These are phyloP conservation scores for Parachaetomium inaequale DNA, from an alignment of 495 filamentous ascomycete species.

Conservation along the genomic window DNA sequence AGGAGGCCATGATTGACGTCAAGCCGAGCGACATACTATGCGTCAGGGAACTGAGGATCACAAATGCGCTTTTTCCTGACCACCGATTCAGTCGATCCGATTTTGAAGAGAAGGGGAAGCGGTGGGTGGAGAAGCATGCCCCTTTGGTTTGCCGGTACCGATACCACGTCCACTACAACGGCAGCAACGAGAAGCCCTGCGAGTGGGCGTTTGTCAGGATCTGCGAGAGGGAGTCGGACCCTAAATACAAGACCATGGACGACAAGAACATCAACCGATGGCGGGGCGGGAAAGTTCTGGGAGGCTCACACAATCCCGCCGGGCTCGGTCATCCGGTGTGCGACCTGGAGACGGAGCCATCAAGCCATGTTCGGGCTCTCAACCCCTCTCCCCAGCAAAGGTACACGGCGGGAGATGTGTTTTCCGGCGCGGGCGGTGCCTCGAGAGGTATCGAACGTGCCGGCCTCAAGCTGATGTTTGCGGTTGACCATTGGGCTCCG, in stretches of 20 bases:
- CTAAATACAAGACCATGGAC: not conserved
- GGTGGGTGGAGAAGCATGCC: slow-evolving; percentile 28
- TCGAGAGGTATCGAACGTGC: slow-evolving; percentile 64
- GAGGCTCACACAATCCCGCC: slow-evolving; percentile 30
- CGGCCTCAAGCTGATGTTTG: slow-evolving; percentile 57
- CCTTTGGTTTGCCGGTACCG: slow-evolving; percentile 42
- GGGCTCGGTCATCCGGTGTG: not conserved
- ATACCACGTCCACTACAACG: slow-evolving; percentile 27
- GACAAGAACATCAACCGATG: slow-evolving; percentile 32
- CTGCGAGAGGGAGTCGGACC: slow-evolving; percentile 25
- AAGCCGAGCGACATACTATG: slow-evolving; percentile 32
- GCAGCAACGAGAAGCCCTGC: slow-evolving; percentile 18
- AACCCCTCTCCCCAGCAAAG: slow-evolving; percentile 29
- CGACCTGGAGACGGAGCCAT: slow-evolving; percentile 10
- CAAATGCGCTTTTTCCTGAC: slow-evolving; percentile 49
- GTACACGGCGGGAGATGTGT: slow-evolving; percentile 68
- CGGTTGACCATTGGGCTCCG: slow-evolving; percentile 55
- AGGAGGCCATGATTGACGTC: slow-evolving; percentile 48
- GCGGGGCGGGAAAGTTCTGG: slow-evolving; percentile 38
- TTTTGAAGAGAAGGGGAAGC: not conserved
- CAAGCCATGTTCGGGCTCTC: not conserved
- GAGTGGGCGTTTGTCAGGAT: slow-evolving; percentile 36
- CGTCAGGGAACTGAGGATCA: slow-evolving; percentile 46
- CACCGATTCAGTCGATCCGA: slow-evolving; percentile 25
- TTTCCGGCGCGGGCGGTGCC: slow-evolving; percentile 74